Percentiles rank a stretch among this genome's conserved stretches.
These are phyloP conservation scores for Mortierella sp. DNA, from an alignment of 371 early-diverging fungal genomes.

Conservation along the genomic window DNA sequence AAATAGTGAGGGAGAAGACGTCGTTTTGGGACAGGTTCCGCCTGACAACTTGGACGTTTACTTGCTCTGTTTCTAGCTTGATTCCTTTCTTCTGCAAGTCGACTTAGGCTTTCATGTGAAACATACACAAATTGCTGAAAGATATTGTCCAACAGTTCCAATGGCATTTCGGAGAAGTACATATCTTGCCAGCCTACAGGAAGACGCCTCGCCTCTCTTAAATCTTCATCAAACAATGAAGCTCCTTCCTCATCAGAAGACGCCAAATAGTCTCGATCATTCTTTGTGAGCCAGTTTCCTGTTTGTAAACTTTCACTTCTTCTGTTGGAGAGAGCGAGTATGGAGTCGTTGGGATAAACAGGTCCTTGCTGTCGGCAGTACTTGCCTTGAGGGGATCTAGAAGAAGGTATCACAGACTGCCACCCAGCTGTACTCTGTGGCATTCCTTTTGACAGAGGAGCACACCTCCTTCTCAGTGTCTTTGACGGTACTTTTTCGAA, in stretches of 20 bases:
- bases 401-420: background rate
- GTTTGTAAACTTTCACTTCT: background rate
- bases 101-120: conserved; percentile 17
- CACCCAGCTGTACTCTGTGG: background rate
- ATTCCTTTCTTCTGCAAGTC: conserved; percentile 19
- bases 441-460: background rate
- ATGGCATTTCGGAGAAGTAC: conserved; percentile 35
- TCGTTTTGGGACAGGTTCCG: background rate
- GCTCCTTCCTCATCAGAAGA: conserved; percentile 6
- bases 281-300: background rate
- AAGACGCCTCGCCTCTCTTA: background rate
- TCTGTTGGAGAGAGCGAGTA: background rate
- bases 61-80: conserved; percentile 17
- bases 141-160: conserved; percentile 31
- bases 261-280: background rate
- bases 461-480: background rate
- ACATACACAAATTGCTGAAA: conserved; percentile 25
- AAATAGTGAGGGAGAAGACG: conserved; percentile 1
- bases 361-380: conserved; percentile 1
- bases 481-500: background rate
- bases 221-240: background rate
- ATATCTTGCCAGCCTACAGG: conserved; percentile 8
- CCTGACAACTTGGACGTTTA: background rate
- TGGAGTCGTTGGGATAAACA: conserved; percentile 19
- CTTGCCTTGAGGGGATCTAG: background rate